Base-by-base conservation (phyloP, 495 filamentous ascomycete species). In the Endocarpon pusillum region DNA sequence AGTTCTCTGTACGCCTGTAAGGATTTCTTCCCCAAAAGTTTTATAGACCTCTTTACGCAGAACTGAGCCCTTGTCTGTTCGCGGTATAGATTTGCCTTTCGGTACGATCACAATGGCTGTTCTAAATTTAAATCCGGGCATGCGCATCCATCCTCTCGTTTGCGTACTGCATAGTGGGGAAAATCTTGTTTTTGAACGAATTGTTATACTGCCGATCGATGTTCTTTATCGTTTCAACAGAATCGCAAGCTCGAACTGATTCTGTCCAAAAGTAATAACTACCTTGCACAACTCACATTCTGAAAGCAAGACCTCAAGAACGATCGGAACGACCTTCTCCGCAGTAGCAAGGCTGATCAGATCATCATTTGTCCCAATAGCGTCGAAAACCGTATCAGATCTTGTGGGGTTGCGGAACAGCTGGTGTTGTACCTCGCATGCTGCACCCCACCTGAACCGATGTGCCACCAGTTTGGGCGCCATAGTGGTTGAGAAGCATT, bases 21-120 rank as follows among this genome's bases (percentile, higher is more conserved):
- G 34, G 21, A 58, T 57, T 25, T 53, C 45, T 12, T 31, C 34
- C 21, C 43, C 43, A 34, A 59, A 57, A 14, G 46, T 23, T 27
- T 39, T 33, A 29, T 55, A 51, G 2, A 49, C 49, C 3, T 47
- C 45, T 21, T 43, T 49, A 9, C 54, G 46, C 36, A 43, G 31
- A 12, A 57, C 21, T 3, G 54, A 53, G 11, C 53, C 56, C 35
- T 61, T 59, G 25, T 54, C 55, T 1, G 56, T 46, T 27, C 51
- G 46, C n/a, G 52, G 48, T 20, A 59, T 33, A 1, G 21, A 10
- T 15, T 36, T 32, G 26, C 32, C 33, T 6, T 20, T 34, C 4
- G 33, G 12, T 2, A 43, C 35, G 11, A 49, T 39, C 1, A 59
- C 31, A 24, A 59, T 37, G 37, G 5, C 47, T 44, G 0, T 42